Base-by-base conservation (phyloP, 1,284 basidiomycete species). In the Moniliophthora roreri region DNA sequence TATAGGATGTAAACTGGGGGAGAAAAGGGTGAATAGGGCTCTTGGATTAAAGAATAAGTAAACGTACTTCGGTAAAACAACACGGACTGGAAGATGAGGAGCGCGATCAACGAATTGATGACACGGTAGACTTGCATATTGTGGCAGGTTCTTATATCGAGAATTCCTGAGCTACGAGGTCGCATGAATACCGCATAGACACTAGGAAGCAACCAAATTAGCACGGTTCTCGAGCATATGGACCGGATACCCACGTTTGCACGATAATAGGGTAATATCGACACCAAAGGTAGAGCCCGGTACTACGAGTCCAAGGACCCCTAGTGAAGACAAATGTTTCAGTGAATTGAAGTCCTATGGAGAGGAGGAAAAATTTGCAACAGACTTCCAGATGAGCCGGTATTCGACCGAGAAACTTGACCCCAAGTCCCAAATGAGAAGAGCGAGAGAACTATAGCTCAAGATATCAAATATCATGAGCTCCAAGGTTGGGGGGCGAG, bases 391-490 rank as follows among this genome's bases (percentile, higher is more conserved):
- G 40, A 50, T 41, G 6, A 41, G 24, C 4, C 5, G 18, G 18
- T 32, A 32, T 16, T 50, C 49, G 9, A 4, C 11, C 11, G 2
- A 13, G 20, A 50, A 20, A 35, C 2, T 40, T 26, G 32, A 20
- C 5, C 16, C 16, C n/a, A 50, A 26, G 23, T 50, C 49, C 49
- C 49, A 50, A 3, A 50, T 21, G n/a, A 41, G 34, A 8, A 50
- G n/a, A 3, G 49, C 37, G 20, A 42, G 3, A 16, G 49, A 37
- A 42, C 49, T 26, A 32, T 6, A 46, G 44, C 4, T 32, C 24
- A 32, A 32, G 26, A 46, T 32, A 13, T 23, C 10, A 18, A 32
- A 32, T 9, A 32, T n/a, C n/a, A 46, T 16, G 11, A 46, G 23
- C 18, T 46, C 44, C n/a, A 18, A 13, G 11, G 44, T 46, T 8